These are phyloP conservation scores for Psilocybe azurescens DNA, from an alignment of 768 basidiomycete species.

Conservation along the genomic window DNA sequence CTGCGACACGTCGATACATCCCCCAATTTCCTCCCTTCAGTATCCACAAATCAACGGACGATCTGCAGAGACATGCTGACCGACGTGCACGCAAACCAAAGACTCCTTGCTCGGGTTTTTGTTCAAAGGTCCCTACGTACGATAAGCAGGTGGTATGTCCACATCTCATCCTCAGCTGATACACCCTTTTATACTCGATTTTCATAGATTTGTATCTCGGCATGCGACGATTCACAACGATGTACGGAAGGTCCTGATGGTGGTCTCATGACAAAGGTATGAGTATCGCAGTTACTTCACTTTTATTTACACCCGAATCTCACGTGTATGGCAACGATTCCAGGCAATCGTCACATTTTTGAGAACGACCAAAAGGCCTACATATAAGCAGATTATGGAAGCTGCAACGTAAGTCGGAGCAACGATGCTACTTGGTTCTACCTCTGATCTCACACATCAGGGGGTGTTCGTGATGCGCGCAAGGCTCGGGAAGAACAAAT, in stretches of 20 bases:
- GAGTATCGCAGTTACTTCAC: not conserved
- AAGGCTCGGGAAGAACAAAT: not conserved
- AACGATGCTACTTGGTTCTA: not conserved
- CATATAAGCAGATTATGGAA: not conserved
- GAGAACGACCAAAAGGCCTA: not conserved
- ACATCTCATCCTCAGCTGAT: not conserved
- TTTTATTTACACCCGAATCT: not conserved
- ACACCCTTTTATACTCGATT: not conserved
- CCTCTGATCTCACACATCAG: not conserved
- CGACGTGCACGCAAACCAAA: not conserved
- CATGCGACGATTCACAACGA: constrained; percentile 15
- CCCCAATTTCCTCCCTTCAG: too few species aligned
- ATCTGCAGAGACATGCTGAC: too few species aligned
- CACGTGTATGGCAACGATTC: not conserved
- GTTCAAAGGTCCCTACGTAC: constrained; percentile 1
- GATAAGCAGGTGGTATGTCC: constrained; percentile 2
- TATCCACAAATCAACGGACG: too few species aligned
- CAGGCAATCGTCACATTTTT: not conserved
- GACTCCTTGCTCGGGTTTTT: constrained; percentile 10
- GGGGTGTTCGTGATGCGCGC: not conserved
- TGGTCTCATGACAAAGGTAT: constrained; percentile 5
- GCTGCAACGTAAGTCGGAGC: not conserved
- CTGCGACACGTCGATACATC: too few species aligned
- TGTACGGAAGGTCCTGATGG: not conserved
- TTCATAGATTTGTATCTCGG: constrained; percentile 18